Conservation (phyloP, 2,329 filamentous ascomycete species). For the Penicillium sumatraense region DNA sequence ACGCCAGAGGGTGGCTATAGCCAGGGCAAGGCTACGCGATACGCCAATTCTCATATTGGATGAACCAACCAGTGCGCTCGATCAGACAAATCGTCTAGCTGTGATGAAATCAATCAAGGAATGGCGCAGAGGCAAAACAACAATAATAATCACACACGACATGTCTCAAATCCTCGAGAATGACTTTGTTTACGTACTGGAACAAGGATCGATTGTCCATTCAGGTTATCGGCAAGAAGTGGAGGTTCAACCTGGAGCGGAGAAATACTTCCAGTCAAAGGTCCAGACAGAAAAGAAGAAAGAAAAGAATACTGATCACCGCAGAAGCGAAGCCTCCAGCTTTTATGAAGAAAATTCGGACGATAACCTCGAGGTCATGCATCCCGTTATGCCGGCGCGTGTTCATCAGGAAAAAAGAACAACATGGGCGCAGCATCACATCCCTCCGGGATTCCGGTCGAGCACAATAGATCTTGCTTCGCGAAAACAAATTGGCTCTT, state of each 20-base stretch:
- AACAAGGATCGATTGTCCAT: slow-evolving; percentile 69
- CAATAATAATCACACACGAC: slow-evolving; percentile 92
- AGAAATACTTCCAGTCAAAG: slow-evolving; percentile 24
- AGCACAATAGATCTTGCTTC: slow-evolving; percentile 5
- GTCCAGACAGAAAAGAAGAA: neutral
- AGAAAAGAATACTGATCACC: neutral
- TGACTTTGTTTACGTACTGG: slow-evolving; percentile 82
- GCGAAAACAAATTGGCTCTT: neutral
- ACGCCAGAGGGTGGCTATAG: slow-evolving; percentile 78
- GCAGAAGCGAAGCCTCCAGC: neutral
- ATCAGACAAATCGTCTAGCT: slow-evolving; percentile 68
- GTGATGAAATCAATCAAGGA: slow-evolving; percentile 75
- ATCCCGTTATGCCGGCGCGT: neutral
- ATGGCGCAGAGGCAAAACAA: slow-evolving; percentile 83
- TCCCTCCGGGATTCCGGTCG: slow-evolving; percentile 16
- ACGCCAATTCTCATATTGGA: slow-evolving; percentile 83
- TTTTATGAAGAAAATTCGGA: neutral
- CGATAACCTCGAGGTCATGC: neutral
- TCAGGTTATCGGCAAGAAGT: slow-evolving; percentile 68
- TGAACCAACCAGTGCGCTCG: slow-evolving; percentile 84
- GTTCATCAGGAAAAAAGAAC: slow-evolving; percentile 5
- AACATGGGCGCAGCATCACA: slow-evolving; percentile 19
- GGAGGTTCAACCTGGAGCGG: slow-evolving; percentile 37
- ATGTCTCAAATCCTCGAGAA: slow-evolving; percentile 71
- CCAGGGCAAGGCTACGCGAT: slow-evolving; percentile 76